phyloP scores from a whole-genome alignment of 345 rosid genomes.

The Brassica rapa region DNA sequence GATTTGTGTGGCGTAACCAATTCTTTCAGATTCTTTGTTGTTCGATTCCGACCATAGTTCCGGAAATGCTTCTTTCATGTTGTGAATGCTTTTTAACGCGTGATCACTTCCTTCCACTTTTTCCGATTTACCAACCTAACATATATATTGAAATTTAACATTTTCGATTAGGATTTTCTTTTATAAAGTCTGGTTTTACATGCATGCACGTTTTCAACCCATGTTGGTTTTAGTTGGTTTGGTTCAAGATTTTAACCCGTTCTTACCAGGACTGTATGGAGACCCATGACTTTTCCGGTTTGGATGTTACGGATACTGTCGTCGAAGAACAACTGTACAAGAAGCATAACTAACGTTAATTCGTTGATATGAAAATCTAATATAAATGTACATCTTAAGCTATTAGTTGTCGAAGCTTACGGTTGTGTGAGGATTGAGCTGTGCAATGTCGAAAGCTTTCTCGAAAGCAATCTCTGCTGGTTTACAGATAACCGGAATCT shows the following conservation, averaged over 20 bases:
- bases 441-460: conserved; percentile 61
- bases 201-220: neutral
- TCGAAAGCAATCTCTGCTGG: conserved; percentile 69
- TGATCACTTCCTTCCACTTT: conserved; percentile 68
- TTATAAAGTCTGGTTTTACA: neutral
- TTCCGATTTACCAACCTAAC: conserved; percentile 70
- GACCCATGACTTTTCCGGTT: conserved; percentile 65
- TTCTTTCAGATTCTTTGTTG: conserved; percentile 43
- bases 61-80: conserved; percentile 73
- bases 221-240: neutral
- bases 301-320: conserved; percentile 79
- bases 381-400: neutral
- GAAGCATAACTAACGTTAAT: neutral
- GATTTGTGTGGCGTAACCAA: conserved; percentile 43
- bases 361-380: neutral
- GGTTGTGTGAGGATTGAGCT: conserved; percentile 71
- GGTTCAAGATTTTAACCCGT: neutral
- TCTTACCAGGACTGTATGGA: conserved; percentile 78
- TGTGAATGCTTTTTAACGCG: conserved; percentile 81
- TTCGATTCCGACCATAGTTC: conserved; percentile 64
- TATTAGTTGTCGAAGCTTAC: conserved; percentile 41
- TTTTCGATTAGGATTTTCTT: neutral
- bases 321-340: conserved; percentile 76
- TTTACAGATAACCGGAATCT: conserved; percentile 73
- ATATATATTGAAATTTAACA: neutral